These are phyloP conservation scores for Apophysomyces trapeziformis DNA, from an alignment of 371 early-diverging fungal genomes.

Conservation along the genomic window DNA sequence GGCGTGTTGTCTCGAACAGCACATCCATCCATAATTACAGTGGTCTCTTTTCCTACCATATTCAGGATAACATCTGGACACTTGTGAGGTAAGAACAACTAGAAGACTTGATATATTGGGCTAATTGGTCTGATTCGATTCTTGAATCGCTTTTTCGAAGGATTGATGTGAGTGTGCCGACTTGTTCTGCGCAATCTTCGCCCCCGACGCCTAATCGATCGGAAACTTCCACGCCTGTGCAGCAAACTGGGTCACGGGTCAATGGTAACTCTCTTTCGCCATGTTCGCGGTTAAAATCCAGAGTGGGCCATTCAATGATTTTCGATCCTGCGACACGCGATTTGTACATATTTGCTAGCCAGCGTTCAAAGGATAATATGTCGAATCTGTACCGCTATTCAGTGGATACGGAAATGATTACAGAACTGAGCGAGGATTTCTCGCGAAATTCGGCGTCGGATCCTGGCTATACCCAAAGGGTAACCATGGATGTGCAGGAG, in stretches of 20 bases:
- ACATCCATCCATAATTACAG: constrained; percentile 72
- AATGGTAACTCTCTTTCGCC: neutral
- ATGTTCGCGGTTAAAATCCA: constrained; percentile 61
- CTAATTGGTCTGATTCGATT: constrained; percentile 6
- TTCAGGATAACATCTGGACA: constrained; percentile 67
- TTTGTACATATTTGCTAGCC: constrained; percentile 90
- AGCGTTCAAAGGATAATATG: constrained; percentile 77
- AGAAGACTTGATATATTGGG: constrained; percentile 1
- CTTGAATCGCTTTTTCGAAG: too few relatives aligned
- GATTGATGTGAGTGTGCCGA: neutral
- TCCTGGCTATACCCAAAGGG: constrained; percentile 85
- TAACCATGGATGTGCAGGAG: constrained; percentile 74
- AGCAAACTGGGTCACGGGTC: neutral
- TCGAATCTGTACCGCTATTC: constrained; percentile 84
- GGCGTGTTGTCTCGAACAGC: constrained; percentile 69
- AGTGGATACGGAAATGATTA: constrained; percentile 72
- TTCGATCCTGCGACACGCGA: constrained; percentile 72
- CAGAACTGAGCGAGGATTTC: constrained; percentile 73
- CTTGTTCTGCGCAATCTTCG: constrained; percentile 14
- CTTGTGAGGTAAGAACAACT: constrained; percentile 59
- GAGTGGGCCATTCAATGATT: constrained; percentile 92
- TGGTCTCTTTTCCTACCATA: constrained; percentile 84
- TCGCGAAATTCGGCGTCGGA: constrained; percentile 74
- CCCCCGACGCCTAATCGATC: constrained; percentile 17
- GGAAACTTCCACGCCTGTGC: constrained; percentile 12